These are phyloP conservation scores for Apiospora sp. DNA, from an alignment of 2,329 filamentous ascomycete species.

Conservation along the genomic window DNA sequence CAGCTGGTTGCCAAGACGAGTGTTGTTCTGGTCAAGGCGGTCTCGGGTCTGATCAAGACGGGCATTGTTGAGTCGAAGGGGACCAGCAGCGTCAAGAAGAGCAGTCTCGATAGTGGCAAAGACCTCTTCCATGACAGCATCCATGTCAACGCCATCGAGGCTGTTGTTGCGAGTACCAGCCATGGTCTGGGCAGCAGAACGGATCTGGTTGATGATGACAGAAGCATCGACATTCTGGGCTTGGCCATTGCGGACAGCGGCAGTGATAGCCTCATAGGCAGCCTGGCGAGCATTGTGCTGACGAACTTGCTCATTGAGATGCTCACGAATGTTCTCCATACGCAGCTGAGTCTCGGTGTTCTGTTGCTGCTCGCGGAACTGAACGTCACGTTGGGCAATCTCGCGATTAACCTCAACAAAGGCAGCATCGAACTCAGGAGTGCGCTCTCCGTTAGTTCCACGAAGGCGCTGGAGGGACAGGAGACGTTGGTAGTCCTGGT, in stretches of 20 bases:
- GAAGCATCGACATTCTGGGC: slow-evolving; percentile 28
- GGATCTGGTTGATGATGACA: slow-evolving; percentile 32
- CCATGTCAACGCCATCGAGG: slow-evolving; percentile 31
- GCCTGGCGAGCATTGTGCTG: slow-evolving; percentile 39
- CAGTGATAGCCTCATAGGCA: slow-evolving; percentile 47
- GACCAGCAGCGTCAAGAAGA: slow-evolving; percentile 31
- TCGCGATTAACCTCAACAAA: slow-evolving; percentile 44
- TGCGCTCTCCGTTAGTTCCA: no score
- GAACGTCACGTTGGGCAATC: slow-evolving; percentile 47
- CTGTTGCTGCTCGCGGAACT: slow-evolving; percentile 33
- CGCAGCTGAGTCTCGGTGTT: slow-evolving; percentile 35
- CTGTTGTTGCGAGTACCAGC: slow-evolving; percentile 41
- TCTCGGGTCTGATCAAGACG: slow-evolving; percentile 22
- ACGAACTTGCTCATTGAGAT: slow-evolving; percentile 37
- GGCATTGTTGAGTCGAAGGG: slow-evolving; percentile 29
- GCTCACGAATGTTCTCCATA: slow-evolving; percentile 36
- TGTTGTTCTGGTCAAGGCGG: slow-evolving; percentile 25
- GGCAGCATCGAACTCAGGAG: no score
- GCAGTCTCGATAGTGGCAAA: slow-evolving; percentile 37
- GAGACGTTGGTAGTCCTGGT: slow-evolving; percentile 45
- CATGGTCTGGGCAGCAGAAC: slow-evolving; percentile 45
- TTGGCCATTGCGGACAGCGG: slow-evolving; percentile 46
- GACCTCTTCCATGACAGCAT: slow-evolving; percentile 34
- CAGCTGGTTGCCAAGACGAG: slow-evolving; percentile 13
- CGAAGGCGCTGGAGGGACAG: slow-evolving; percentile 40